These are phyloP conservation scores for Adansonia madagascariensis DNA, from an alignment of 441 rosid species.

Conservation along the genomic window DNA sequence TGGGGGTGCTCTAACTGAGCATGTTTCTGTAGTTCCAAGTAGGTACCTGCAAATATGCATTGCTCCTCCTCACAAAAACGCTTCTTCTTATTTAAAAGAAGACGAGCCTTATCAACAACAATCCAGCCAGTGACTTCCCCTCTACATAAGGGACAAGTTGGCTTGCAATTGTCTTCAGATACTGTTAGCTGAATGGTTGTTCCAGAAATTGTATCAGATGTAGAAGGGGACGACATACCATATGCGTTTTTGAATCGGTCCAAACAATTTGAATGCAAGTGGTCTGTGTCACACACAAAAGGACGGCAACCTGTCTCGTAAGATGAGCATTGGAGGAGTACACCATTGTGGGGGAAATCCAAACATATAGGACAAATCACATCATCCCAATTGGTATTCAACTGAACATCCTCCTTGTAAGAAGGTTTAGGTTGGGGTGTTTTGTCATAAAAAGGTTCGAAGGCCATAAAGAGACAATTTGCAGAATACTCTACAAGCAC, in stretches of 20 bases:
- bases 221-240: slow-evolving; percentile 61
- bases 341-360: slow-evolving; percentile 88
- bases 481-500: slow-evolving; percentile 32
- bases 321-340: slow-evolving; percentile 88
- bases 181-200: slow-evolving; percentile 36
- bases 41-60: slow-evolving; percentile 72
- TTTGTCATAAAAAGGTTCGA: slow-evolving; percentile 42
- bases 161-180: slow-evolving; percentile 55
- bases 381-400: slow-evolving; percentile 71
- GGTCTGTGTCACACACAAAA: slow-evolving; percentile 84
- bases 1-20: slow-evolving; percentile 82
- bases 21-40: slow-evolving; percentile 65
- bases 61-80: slow-evolving; percentile 66
- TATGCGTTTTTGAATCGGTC: slow-evolving; percentile 81
- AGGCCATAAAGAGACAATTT: slow-evolving; percentile 47
- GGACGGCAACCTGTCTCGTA: slow-evolving; percentile 80
- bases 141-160: slow-evolving; percentile 87
- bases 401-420: slow-evolving; percentile 49
- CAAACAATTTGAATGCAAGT: slow-evolving; percentile 87
- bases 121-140: slow-evolving; percentile 94
- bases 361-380: slow-evolving; percentile 91
- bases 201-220: slow-evolving; percentile 41
- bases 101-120: slow-evolving; percentile 69
- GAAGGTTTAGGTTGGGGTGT: slow-evolving; percentile 35
- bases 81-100: slow-evolving; percentile 57